phyloP scores from a whole-genome alignment of 75 land plant genomes.

The Sequoia sempervirens region DNA sequence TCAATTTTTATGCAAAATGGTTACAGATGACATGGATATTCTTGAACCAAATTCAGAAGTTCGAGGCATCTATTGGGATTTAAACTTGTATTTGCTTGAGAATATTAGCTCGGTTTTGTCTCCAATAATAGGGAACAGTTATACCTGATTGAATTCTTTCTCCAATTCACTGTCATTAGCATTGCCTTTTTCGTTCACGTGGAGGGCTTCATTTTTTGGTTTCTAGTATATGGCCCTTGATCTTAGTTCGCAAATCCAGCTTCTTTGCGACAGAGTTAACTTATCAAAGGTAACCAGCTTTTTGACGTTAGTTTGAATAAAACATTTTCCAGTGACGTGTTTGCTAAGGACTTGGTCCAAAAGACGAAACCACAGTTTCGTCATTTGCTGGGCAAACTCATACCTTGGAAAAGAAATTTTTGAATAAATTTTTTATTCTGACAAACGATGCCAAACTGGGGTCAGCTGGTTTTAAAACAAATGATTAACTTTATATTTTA shows the following conservation, averaged over 20 bases:
- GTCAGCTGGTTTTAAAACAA: not conserved
- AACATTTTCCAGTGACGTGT: slow-evolving; percentile 1
- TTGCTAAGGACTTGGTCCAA: not conserved
- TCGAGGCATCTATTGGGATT: slow-evolving; percentile 56
- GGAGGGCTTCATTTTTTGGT: not conserved
- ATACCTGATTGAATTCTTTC: slow-evolving; percentile 2
- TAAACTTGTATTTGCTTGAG: slow-evolving; percentile 16
- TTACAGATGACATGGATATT: slow-evolving; percentile 98
- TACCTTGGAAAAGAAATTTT: not conserved
- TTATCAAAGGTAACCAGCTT: not conserved
- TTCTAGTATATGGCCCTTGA: not conserved
- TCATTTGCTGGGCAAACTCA: not conserved
- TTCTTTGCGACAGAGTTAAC: not conserved
- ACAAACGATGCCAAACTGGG: not conserved
- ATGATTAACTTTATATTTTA: not conserved
- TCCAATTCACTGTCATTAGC: not conserved
- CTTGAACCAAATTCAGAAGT: slow-evolving; percentile 89
- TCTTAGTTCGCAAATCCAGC: not conserved
- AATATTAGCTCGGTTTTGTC: not conserved
- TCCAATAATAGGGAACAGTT: slow-evolving; percentile 2
- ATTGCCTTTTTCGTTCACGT: not conserved
- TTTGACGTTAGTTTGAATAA: not conserved
- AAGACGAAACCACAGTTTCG: not conserved
- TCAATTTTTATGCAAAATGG: slow-evolving; percentile 3
- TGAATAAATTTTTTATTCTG: not conserved